These are phyloP conservation scores for Tephrocybe sp. DNA, from an alignment of 768 basidiomycete genomes.

Conservation along the genomic window DNA sequence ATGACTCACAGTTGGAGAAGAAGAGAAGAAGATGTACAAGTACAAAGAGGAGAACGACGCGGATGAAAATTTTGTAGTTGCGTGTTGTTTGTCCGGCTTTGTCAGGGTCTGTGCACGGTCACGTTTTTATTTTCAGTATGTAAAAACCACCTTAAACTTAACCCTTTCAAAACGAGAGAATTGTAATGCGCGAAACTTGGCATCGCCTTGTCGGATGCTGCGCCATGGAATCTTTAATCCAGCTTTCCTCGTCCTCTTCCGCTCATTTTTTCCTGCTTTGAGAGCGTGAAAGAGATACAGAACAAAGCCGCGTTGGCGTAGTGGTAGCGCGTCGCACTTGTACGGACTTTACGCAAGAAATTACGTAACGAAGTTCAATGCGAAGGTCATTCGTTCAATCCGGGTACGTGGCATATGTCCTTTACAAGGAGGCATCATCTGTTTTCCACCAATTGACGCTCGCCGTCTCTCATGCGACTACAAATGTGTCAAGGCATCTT, in stretches of 20 bases:
- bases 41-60: no score
- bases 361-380: conserved; percentile 13
- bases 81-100: conserved; percentile 5
- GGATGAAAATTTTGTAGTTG: neutral
- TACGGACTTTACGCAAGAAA: neutral
- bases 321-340: conserved; percentile 21
- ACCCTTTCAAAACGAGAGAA: no score
- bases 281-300: neutral
- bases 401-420: conserved; percentile 40
- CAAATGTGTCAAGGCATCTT: no score
- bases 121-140: neutral
- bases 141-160: no score
- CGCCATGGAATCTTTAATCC: no score
- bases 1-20: neutral
- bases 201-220: no score
- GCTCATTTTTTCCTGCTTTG: neutral
- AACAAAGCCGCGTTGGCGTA: conserved; percentile 17
- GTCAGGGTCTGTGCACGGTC: conserved; percentile 8
- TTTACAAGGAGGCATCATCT: no score
- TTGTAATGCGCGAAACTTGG: no score
- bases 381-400: conserved; percentile 45
- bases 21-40: neutral
- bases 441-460: no score
- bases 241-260: no score
- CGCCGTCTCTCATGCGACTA: no score